Conservation (phyloP, 2,329 filamentous ascomycete genomes). For the Cordyceps fumosorosea region DNA sequence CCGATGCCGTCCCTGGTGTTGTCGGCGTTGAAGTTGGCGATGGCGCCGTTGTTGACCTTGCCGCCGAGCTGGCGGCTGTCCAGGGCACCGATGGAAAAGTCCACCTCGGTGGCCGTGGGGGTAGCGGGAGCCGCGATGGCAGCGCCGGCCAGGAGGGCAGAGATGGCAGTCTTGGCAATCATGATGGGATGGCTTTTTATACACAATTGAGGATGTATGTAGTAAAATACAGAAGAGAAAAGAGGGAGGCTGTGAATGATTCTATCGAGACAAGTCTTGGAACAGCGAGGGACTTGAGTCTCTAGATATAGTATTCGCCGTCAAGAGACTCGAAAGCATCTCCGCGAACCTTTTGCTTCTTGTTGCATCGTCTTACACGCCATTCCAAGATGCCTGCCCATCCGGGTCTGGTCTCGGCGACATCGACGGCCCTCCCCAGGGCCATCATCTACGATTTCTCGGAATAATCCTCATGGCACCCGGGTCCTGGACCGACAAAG, state of each 20-base stretch:
- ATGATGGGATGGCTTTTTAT: not conserved
- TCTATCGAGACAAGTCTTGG: not conserved
- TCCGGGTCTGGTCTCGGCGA: not conserved
- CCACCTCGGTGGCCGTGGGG: not conserved
- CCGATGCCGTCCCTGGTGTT: slow-evolving; percentile 17
- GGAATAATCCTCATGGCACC: not conserved
- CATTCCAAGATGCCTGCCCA: not conserved
- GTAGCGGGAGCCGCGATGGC: not conserved
- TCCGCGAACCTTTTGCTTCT: not conserved
- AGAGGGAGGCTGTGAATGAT: not conserved
- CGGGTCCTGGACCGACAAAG: not conserved
- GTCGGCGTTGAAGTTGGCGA: slow-evolving; percentile 12
- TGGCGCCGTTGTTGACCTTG: slow-evolving; percentile 10
- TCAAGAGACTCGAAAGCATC: not conserved
- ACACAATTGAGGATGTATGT: not conserved
- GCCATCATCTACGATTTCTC: not conserved
- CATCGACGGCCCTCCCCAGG: not conserved
- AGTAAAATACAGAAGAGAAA: not conserved
- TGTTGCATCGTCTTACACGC: not conserved
- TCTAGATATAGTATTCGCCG: not conserved
- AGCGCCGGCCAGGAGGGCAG: slow-evolving; percentile 5
- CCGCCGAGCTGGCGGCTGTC: slow-evolving; percentile 9
- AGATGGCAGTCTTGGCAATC: slow-evolving; percentile 8
- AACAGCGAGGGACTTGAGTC: not conserved
- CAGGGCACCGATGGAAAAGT: slow-evolving; percentile 3